Base-by-base conservation (phyloP, 2,329 filamentous ascomycete genomes). In the Trichoderma citrinoviride region DNA sequence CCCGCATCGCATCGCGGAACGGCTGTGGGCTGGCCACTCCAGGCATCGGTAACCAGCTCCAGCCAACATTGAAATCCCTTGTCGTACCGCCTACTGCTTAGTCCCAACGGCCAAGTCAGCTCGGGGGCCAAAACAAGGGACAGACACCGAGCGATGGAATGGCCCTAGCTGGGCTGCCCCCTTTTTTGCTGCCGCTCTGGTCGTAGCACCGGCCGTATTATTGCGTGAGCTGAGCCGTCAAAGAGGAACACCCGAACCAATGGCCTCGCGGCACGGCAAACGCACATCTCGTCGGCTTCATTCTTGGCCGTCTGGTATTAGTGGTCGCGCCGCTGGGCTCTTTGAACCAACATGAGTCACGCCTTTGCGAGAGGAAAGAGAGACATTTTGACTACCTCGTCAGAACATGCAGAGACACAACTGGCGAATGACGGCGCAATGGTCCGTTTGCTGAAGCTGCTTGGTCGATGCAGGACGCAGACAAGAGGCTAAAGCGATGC, bases 311-410 rank as follows among this genome's bases (percentile, higher is more conserved):
- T 37, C 25, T 49, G 23, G 40, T 23, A 61, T 52, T n/a, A 37
- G 49, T 49, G 46, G 58, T 62, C 47, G 50, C 50, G 33, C 29
- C 37, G 50, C 50, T 23, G n/a, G 27, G n/a, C n/a, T n/a, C 27
- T 53, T 37, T 52, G 33, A 47, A 27, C 58, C 47, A 33, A 37
- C 15, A 62, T 62, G 58, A 62, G 49, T 62, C 58, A 62, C 58
- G 40, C 49, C 40, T 43, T 23, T 37, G 12, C 14, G 33, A 12
- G 58, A 43, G 46, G 33, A 17, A 52, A 52, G 43, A 43, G 25
- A 53, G 40, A 23, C 58, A 43, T 53, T 61, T 61, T 6, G 44
- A 49, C 44, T 37, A 44, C 53, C 44, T 53, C 23, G 27, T 3
- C 10, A 37, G 33, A 12, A 14, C 8, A 21, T n/a, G 21, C 23